A percentile compares a stretch with the other conserved stretches of the same genome.
Conservation (phyloP, 805 yeast species). For the Metschnikowia peoriensis region DNA sequence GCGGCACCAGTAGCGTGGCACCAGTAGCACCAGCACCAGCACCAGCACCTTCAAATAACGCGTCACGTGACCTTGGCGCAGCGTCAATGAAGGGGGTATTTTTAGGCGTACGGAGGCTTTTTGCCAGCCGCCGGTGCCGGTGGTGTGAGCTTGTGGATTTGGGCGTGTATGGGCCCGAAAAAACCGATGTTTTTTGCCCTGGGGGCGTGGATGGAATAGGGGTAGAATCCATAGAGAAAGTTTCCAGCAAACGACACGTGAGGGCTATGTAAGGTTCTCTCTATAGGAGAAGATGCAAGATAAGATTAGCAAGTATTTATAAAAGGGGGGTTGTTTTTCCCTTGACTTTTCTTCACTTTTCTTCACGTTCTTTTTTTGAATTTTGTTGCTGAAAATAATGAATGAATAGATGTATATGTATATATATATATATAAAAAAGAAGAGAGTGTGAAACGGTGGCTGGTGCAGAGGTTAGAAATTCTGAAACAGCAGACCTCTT, state of each 20-base stretch:
- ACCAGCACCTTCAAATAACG: not conserved
- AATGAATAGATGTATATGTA: no score
- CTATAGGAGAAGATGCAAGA: no score
- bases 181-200: not conserved
- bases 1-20: no score
- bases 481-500: not conserved
- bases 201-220: constrained; percentile 2
- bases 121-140: not conserved
- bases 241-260: not conserved
- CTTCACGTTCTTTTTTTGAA: no score
- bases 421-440: no score
- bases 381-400: no score
- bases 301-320: no score
- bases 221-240: not conserved
- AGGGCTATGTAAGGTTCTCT: not conserved
- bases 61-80: not conserved
- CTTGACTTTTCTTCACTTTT: no score
- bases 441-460: not conserved
- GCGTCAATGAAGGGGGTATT: not conserved
- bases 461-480: not conserved
- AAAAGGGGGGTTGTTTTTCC: no score
- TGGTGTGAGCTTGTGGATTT: constrained; percentile 1
- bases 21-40: no score
- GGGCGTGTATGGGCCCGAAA: not conserved
- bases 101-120: not conserved